Percentiles rank a stretch among this genome's conserved stretches.
Conservation (phyloP, 140 eudicot genomes). For the Oenanthe javanica region DNA sequence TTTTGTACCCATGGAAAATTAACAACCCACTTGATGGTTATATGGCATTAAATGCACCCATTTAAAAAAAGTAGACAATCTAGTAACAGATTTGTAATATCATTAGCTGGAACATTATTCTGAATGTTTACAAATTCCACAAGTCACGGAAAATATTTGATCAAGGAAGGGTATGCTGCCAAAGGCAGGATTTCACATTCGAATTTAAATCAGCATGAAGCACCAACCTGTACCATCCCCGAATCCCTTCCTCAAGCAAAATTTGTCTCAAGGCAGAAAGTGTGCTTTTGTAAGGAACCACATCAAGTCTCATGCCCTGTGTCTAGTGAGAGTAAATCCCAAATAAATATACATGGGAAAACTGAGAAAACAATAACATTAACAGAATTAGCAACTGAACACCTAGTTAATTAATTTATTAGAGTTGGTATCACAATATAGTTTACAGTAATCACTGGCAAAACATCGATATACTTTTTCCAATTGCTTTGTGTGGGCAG, state of each 20-base stretch:
- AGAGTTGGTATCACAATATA: background rate
- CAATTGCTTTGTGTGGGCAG: background rate
- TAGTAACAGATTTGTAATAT: background rate
- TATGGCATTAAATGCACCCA: background rate
- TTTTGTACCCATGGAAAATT: background rate
- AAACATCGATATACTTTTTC: background rate
- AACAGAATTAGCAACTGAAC: background rate
- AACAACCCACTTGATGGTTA: background rate
- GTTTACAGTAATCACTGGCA: background rate
- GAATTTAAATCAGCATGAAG: constrained; percentile 4
- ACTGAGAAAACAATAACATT: background rate
- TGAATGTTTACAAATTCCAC: background rate
- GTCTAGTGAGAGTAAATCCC: constrained; percentile 42
- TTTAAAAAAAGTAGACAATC: background rate
- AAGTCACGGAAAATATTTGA: background rate
- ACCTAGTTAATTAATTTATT: background rate
- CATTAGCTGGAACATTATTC: background rate
- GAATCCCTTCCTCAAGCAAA: constrained; percentile 69
- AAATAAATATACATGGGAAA: constrained; percentile 13
- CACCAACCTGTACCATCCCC: constrained; percentile 88
- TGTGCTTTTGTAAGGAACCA: constrained; percentile 74
- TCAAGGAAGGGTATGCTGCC: background rate
- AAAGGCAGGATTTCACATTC: background rate
- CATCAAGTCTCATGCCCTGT: constrained; percentile 93
- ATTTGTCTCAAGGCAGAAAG: constrained; percentile 80